Conservation (phyloP, 1,284 basidiomycete species). For the Hypsizygus ulmarius region DNA sequence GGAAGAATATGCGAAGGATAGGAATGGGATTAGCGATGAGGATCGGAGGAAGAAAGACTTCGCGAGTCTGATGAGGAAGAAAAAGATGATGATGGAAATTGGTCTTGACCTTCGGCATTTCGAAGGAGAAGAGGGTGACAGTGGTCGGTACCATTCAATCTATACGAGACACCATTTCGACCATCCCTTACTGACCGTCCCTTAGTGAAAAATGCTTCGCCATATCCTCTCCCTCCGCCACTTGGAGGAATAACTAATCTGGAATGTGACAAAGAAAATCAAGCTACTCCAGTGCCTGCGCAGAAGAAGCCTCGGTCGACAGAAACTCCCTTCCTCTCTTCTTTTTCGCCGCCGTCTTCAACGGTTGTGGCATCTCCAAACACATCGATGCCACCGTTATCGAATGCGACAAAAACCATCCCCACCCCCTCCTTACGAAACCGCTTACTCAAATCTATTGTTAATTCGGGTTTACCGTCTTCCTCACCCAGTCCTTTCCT, state of each 20-base stretch:
- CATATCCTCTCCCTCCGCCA: slow-evolving; percentile 18
- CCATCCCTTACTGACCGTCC: neutral
- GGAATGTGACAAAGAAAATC: slow-evolving; percentile 26
- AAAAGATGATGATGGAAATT: slow-evolving; percentile 23
- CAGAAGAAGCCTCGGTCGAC: slow-evolving; percentile 12
- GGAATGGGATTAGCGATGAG: slow-evolving; percentile 12
- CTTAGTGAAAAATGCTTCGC: slow-evolving; percentile 5
- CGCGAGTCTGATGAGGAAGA: slow-evolving; percentile 23
- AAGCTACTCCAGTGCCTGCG: slow-evolving; percentile 12
- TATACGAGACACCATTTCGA: neutral
- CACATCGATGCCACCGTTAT: neutral
- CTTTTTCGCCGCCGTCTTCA: slow-evolving; percentile 8
- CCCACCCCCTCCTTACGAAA: slow-evolving; percentile 12
- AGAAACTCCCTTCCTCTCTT: slow-evolving; percentile 5
- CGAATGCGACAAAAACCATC: neutral
- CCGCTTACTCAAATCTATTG: slow-evolving; percentile 16
- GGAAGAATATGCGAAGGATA: slow-evolving; percentile 18
- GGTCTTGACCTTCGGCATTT: slow-evolving; percentile 17
- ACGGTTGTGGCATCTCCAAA: slow-evolving; percentile 10
- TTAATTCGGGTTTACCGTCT: slow-evolving; percentile 15
- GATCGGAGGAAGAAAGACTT: slow-evolving; percentile 20
- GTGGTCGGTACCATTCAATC: slow-evolving; percentile 1
- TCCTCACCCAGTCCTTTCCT: slow-evolving; percentile 24
- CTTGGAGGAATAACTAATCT: slow-evolving; percentile 17
- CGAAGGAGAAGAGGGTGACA: slow-evolving; percentile 8